A percentile compares a stretch with the other conserved stretches of the same genome.
Evolutionary conservation across 106 monocot genomes (phyloP).

Genomic region (Phalaenopsis equestris): DNA sequence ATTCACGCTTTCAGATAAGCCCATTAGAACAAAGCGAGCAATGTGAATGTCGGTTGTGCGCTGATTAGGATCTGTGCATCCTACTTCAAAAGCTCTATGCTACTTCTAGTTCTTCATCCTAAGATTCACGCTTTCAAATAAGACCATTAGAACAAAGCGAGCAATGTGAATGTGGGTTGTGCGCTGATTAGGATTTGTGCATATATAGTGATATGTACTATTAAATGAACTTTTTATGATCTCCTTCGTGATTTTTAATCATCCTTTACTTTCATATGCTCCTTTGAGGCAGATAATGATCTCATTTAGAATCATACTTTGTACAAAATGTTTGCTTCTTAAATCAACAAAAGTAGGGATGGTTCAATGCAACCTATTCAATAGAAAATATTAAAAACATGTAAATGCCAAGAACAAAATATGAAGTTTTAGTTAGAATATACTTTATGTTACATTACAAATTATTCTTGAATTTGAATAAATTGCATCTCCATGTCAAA

Average conservation of each 20-base stretch:
- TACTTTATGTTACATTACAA: not conserved
- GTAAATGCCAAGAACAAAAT: not conserved
- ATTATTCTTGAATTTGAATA: not conserved
- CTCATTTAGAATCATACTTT: not conserved
- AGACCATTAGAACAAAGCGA: not conserved
- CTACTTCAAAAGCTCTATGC: too few relatives aligned
- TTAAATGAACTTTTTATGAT: not conserved
- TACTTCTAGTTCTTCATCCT: too few relatives aligned
- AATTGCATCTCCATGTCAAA: not conserved
- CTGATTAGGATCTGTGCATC: not conserved
- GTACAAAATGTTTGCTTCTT: not conserved
- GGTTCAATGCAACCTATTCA: not conserved
- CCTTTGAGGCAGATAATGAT: not conserved
- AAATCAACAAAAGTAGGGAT: not conserved
- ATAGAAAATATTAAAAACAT: not conserved
- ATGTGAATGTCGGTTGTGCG: not conserved
- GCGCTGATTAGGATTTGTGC: not conserved
- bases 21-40: not conserved
- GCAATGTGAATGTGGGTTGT: not conserved
- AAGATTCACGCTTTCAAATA: not conserved
- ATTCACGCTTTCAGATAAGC: not conserved
- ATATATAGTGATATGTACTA: not conserved
- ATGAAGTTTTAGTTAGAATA: not conserved
- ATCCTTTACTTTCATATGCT: not conserved
- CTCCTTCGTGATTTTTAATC: not conserved